Conservation (phyloP, 495 filamentous ascomycete species). For the Annulohypoxylon moriforme region DNA sequence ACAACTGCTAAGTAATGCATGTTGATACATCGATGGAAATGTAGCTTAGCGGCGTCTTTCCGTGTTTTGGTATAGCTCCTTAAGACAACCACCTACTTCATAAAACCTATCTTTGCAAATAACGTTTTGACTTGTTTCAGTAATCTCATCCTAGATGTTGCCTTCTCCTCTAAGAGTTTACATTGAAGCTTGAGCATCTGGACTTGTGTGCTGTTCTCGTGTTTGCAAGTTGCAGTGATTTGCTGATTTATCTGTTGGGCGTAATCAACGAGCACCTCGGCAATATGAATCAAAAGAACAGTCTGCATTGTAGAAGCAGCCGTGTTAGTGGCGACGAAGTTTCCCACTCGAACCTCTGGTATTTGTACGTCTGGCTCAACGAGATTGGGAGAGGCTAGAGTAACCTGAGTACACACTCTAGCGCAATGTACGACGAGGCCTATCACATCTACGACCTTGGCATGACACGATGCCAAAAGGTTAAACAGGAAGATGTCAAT, state of each 20-base stretch:
- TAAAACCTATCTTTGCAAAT: slow-evolving; percentile 27
- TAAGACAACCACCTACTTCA: slow-evolving; percentile 20
- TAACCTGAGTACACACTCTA: slow-evolving; percentile 39
- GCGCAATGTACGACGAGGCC: slow-evolving; percentile 39
- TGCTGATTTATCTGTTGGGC: slow-evolving; percentile 28
- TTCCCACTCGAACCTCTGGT: slow-evolving; percentile 49
- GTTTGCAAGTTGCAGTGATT: neutral
- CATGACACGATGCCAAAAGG: slow-evolving; percentile 49
- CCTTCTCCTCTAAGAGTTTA: slow-evolving; percentile 42
- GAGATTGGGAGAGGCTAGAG: slow-evolving; percentile 24
- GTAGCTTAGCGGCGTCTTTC: neutral
- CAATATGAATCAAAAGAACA: slow-evolving; percentile 45
- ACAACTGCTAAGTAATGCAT: too few relatives aligned
- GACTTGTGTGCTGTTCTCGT: slow-evolving; percentile 18
- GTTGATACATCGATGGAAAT: too few relatives aligned
- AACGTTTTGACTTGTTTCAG: slow-evolving; percentile 31
- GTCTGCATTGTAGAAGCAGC: slow-evolving; percentile 49
- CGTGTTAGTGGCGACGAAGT: slow-evolving; percentile 44
- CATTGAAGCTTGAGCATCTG: slow-evolving; percentile 44
- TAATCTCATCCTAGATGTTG: slow-evolving; percentile 21
- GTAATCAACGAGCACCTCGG: slow-evolving; percentile 36
- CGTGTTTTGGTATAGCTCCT: neutral
- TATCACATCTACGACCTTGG: slow-evolving; percentile 48
- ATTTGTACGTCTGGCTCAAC: slow-evolving; percentile 38
- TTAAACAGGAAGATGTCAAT: slow-evolving; percentile 49